Conservation (phyloP, 2,329 filamentous ascomycete species). For the Polytolypa hystricis region DNA sequence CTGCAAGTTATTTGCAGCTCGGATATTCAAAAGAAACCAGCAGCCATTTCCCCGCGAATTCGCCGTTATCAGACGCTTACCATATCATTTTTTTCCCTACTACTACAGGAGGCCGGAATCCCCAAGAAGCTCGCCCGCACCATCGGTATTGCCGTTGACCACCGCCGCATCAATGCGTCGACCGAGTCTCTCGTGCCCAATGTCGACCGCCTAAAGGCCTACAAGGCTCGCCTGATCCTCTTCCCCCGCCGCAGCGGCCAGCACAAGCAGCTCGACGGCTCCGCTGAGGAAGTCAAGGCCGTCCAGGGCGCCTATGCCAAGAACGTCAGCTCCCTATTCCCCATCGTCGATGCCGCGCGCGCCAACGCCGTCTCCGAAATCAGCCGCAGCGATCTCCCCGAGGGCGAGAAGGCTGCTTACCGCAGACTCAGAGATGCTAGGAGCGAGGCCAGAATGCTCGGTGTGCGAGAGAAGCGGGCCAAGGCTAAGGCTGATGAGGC, state of each 20-base stretch:
- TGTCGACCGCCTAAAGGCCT: slow-evolving; percentile 95
- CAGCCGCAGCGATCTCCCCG: slow-evolving; percentile 69
- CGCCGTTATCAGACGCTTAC: slow-evolving; percentile 7
- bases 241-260: slow-evolving; percentile 93
- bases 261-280: slow-evolving; percentile 83
- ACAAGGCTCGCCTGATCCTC: slow-evolving; percentile 90
- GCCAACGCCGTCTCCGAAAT: slow-evolving; percentile 59
- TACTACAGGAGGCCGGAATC: slow-evolving; percentile 78
- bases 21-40: too few species aligned
- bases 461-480: slow-evolving; percentile 84
- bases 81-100: slow-evolving; percentile 14
- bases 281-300: slow-evolving; percentile 70
- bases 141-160: slow-evolving; percentile 94
- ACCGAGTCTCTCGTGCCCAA: slow-evolving; percentile 92
- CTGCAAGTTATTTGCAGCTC: too few species aligned
- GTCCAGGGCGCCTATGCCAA: slow-evolving; percentile 48
- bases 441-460: slow-evolving; percentile 68
- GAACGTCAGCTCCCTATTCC: slow-evolving; percentile 51
- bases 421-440: slow-evolving; percentile 72
- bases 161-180: slow-evolving; percentile 91
- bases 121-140: slow-evolving; percentile 87
- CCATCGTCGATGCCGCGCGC: slow-evolving; percentile 53
- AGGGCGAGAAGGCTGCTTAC: slow-evolving; percentile 77
- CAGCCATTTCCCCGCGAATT: not conserved
- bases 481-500: slow-evolving; percentile 67